Conservation (phyloP, 768 basidiomycete genomes). For the Lanmaoa rubissima region DNA sequence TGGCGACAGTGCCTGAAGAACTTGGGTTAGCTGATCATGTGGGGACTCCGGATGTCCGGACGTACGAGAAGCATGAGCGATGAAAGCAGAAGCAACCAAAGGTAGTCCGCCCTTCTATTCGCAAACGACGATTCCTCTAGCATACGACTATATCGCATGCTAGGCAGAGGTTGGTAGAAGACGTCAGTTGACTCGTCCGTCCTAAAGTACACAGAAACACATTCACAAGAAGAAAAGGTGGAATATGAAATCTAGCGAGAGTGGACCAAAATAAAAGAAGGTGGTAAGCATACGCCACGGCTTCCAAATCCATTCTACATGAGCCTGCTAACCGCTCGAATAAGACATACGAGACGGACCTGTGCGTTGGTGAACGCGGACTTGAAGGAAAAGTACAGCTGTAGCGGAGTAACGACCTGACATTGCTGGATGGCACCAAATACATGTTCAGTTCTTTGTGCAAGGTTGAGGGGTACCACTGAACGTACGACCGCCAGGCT, state of each 20-base stretch:
- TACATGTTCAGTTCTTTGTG: slow-evolving; percentile 3
- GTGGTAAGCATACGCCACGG: slow-evolving; percentile 87
- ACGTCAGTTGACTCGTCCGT: neutral
- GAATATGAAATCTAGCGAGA: slow-evolving; percentile 93
- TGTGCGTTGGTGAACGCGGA: slow-evolving; percentile 80
- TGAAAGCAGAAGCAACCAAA: slow-evolving; percentile 88
- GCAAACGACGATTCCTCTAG: slow-evolving; percentile 96
- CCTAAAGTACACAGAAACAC: neutral
- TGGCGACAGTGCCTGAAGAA: slow-evolving; percentile 68
- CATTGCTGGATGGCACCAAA: slow-evolving; percentile 64
- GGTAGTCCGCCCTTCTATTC: slow-evolving; percentile 88
- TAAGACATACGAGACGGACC: slow-evolving; percentile 31
- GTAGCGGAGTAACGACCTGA: slow-evolving; percentile 84
- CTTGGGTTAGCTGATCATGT: neutral
- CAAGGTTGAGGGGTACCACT: neutral
- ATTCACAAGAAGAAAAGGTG: slow-evolving; percentile 98
- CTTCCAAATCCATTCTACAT: slow-evolving; percentile 39
- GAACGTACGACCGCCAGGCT: slow-evolving; percentile 83
- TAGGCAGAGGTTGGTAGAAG: slow-evolving; percentile 27
- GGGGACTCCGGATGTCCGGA: neutral
- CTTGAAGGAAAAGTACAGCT: slow-evolving; percentile 91
- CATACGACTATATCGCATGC: slow-evolving; percentile 97
- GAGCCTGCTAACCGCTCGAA: slow-evolving; percentile 5
- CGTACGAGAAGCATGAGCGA: slow-evolving; percentile 82
- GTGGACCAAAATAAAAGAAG: slow-evolving; percentile 94